These are phyloP conservation scores for Encephalitozoon cuniculi DNA, from an alignment of 371 early-diverging fungal genomes.

Conservation along the genomic window DNA sequence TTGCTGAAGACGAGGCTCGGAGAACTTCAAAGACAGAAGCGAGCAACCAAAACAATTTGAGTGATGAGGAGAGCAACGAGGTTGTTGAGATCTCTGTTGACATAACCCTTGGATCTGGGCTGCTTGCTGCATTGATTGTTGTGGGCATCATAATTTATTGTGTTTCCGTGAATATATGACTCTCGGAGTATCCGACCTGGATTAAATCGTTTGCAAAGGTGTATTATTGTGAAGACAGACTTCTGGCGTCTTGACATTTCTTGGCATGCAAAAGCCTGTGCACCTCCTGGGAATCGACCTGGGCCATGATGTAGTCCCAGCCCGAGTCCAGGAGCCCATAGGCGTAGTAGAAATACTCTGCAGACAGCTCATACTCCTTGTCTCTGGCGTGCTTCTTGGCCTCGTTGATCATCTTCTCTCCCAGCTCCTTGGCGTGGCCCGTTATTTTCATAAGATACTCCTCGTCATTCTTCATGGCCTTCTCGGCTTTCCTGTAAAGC, in stretches of 20 bases:
- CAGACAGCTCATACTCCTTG: background rate
- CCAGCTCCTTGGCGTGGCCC: background rate
- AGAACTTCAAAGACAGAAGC: too few species aligned
- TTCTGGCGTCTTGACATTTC: background rate
- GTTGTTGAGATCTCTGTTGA: too few species aligned
- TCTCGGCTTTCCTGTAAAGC: background rate
- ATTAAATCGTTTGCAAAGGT: too few species aligned
- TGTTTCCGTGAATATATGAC: too few species aligned
- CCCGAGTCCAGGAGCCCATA: background rate
- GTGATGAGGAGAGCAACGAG: too few species aligned
- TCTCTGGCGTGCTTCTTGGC: background rate
- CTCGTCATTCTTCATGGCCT: background rate
- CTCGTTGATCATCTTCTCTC: background rate
- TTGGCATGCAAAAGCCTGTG: background rate
- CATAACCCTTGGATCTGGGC: too few species aligned
- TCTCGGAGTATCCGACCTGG: too few species aligned
- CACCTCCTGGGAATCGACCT: background rate
- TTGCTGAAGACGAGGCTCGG: background rate
- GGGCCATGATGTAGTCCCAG: background rate
- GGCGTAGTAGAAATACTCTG: background rate
- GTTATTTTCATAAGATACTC: background rate
- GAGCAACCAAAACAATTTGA: too few species aligned
- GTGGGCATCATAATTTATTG: too few species aligned
- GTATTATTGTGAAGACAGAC: too few species aligned
- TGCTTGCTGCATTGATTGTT: too few species aligned